Evolutionary conservation across 2,329 filamentous ascomycete species (phyloP).

Genomic region (Arthroderma sp.): DNA sequence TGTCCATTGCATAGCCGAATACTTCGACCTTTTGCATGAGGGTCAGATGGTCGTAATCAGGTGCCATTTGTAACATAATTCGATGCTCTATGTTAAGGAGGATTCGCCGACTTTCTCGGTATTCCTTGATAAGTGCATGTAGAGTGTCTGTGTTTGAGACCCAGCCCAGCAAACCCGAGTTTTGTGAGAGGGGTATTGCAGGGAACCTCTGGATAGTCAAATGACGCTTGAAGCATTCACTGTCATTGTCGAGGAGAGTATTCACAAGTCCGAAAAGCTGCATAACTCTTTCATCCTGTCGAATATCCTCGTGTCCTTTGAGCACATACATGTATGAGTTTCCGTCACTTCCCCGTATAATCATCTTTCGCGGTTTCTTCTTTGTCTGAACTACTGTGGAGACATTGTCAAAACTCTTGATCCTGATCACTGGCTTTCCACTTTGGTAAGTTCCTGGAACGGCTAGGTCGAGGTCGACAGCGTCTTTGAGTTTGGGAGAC

Average conservation of each 20-base stretch:
- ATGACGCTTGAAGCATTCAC: constrained; percentile 93
- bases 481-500: constrained; percentile 79
- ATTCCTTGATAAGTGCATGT: constrained; percentile 92
- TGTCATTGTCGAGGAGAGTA: constrained; percentile 82
- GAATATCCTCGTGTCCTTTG: constrained; percentile 99
- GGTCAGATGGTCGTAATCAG: constrained; percentile 95
- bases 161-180: constrained; percentile 89
- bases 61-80: constrained; percentile 99
- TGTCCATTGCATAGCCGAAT: constrained; percentile 96
- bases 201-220: constrained; percentile 92
- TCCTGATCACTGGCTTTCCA: constrained; percentile 64
- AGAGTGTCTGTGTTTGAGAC: constrained; percentile 95
- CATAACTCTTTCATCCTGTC: constrained; percentile 98
- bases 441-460: constrained; percentile 93
- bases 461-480: constrained; percentile 75
- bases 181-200: constrained; percentile 92
- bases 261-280: constrained; percentile 97
- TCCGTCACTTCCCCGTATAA: constrained; percentile 78
- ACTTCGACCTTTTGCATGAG: constrained; percentile 99
- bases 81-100: constrained; percentile 97
- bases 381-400: constrained; percentile 93
- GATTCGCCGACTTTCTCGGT: constrained; percentile 93
- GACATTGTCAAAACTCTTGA: constrained; percentile 78
- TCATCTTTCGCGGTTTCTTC: constrained; percentile 83
- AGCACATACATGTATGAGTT: constrained; percentile 75